Percentiles rank a stretch among this genome's conserved stretches.
These are phyloP conservation scores for Zalerion maritima DNA, from an alignment of 495 filamentous ascomycete genomes.

Conservation along the genomic window DNA sequence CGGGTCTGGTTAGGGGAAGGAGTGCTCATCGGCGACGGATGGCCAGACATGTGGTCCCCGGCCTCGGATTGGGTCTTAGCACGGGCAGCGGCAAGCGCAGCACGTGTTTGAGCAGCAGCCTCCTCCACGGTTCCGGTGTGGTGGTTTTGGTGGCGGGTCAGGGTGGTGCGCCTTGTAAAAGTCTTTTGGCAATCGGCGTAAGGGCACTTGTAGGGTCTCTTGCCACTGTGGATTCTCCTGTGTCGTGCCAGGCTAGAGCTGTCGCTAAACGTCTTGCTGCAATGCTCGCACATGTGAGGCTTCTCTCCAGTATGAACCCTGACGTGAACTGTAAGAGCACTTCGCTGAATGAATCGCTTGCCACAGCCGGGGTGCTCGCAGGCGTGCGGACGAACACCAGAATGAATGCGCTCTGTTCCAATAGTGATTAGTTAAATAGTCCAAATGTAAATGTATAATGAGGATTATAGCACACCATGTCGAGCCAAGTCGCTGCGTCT, in stretches of 20 bases:
- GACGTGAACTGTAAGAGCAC: constrained; percentile 89
- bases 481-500: constrained; percentile 86
- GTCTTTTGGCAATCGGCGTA: constrained; percentile 98
- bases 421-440: constrained; percentile 15
- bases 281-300: constrained; percentile 93
- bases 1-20: constrained; percentile 75
- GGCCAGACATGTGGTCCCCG: constrained; percentile 64
- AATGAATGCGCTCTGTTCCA: constrained; percentile 79
- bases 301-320: constrained; percentile 97
- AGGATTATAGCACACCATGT: constrained; percentile 53
- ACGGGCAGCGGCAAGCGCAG: constrained; percentile 51
- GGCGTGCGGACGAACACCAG: constrained; percentile 77
- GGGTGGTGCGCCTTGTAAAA: constrained; percentile 85
- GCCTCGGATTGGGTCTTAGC: constrained; percentile 31
- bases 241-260: constrained; percentile 90
- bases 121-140: constrained; percentile 94
- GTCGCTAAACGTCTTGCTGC: constrained; percentile 98
- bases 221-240: constrained; percentile 88
- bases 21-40: constrained; percentile 69
- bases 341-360: constrained; percentile 96
- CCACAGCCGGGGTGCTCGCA: constrained; percentile 82
- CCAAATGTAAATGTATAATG: constrained; percentile 1
- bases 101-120: constrained; percentile 51
- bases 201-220: constrained; percentile 92
- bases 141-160: constrained; percentile 91